Conservation (phyloP, 176 grass and related monocot genomes). For the Carex kokanica region DNA sequence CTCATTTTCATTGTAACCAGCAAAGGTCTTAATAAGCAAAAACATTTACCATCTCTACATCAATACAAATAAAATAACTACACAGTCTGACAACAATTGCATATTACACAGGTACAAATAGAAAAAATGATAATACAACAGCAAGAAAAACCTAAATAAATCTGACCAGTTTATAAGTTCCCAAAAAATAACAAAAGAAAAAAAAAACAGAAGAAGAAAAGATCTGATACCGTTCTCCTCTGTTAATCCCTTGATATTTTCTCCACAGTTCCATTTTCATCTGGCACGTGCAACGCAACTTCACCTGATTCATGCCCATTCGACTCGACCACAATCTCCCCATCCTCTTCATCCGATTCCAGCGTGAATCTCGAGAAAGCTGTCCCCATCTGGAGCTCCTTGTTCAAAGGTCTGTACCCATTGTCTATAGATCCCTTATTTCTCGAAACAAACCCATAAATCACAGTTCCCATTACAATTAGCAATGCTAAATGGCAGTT, state of each 20-base stretch:
- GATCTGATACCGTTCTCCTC: not conserved
- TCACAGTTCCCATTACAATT: constrained; percentile 30
- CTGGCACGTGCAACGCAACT: constrained; percentile 30
- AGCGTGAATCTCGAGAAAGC: constrained; percentile 50
- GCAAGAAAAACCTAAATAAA: not conserved
- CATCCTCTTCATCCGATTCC: constrained; percentile 79
- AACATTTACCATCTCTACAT: constrained; percentile 10
- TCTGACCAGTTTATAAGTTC: not conserved
- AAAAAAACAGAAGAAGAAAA: not conserved
- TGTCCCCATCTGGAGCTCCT: constrained; percentile 78
- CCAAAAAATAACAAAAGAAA: too few species aligned
- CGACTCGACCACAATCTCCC: constrained; percentile 28
- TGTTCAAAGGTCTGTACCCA: constrained; percentile 63
- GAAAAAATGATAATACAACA: not conserved
- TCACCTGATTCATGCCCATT: constrained; percentile 37
- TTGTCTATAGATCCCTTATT: not conserved
- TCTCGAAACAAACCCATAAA: constrained; percentile 37
- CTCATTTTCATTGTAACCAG: constrained; percentile 13
- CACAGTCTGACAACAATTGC: not conserved
- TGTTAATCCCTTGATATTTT: constrained; percentile 28
- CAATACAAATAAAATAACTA: constrained; percentile 8
- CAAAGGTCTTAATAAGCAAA: not conserved
- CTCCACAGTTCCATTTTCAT: constrained; percentile 33
- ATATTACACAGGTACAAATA: not conserved
- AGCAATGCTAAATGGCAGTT: constrained; percentile 88